phyloP scores from a whole-genome alignment of 345 rosid species.

The Geranium brycei region DNA sequence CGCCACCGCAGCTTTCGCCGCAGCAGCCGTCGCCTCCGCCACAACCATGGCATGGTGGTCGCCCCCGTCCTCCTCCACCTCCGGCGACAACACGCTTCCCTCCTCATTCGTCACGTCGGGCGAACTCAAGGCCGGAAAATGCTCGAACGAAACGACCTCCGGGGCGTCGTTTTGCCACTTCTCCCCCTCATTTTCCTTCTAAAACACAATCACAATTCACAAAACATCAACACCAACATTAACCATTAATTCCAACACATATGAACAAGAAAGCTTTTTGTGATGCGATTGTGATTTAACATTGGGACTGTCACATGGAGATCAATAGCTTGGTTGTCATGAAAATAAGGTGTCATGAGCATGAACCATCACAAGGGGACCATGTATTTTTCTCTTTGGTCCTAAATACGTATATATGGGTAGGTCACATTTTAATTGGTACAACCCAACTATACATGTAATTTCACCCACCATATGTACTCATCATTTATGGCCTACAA shows the following conservation, averaged over 20 bases:
- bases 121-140: slow-evolving; percentile 74
- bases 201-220: neutral
- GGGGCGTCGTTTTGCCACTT: slow-evolving; percentile 59
- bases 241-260: no score
- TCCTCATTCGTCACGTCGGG: slow-evolving; percentile 59
- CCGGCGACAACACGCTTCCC: slow-evolving; percentile 41
- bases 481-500: neutral
- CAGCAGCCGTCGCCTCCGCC: slow-evolving; percentile 87
- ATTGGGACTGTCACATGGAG: slow-evolving; percentile 21
- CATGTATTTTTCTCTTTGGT: slow-evolving; percentile 3
- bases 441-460: neutral
- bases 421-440: neutral
- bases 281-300: slow-evolving; percentile 26
- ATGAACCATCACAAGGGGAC: slow-evolving; percentile 19
- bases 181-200: slow-evolving; percentile 31
- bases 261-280: neutral
- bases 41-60: slow-evolving; percentile 61
- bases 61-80: slow-evolving; percentile 41
- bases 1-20: slow-evolving; percentile 85
- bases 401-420: neutral
- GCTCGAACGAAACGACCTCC: slow-evolving; percentile 75
- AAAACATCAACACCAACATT: no score
- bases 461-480: neutral
- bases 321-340: slow-evolving; percentile 21
- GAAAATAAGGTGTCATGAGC: slow-evolving; percentile 20